A percentile compares a stretch with the other conserved stretches of the same genome.
Conservation (phyloP, 2,329 filamentous ascomycete species). For the Colletotrichum sp. region DNA sequence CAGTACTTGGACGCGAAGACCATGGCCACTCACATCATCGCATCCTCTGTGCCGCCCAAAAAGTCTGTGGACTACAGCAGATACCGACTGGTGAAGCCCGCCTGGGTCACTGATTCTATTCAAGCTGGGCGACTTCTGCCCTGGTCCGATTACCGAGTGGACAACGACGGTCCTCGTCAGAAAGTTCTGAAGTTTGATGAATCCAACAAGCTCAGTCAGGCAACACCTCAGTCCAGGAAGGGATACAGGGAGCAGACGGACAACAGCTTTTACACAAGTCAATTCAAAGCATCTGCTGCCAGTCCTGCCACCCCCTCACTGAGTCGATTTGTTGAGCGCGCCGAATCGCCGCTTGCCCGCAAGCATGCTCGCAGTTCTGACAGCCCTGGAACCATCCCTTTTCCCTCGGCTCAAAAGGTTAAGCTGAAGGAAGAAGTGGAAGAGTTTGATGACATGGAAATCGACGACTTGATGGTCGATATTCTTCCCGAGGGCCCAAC, state of each 20-base stretch:
- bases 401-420: background rate
- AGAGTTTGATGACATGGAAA: conserved; percentile 19
- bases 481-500: background rate
- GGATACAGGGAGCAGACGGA: conserved; percentile 84
- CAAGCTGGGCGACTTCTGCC: conserved; percentile 80
- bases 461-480: conserved; percentile 15
- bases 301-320: conserved; percentile 29
- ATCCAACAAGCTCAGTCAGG: conserved; percentile 70
- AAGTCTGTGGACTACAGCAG: conserved; percentile 87
- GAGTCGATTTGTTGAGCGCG: conserved; percentile 31
- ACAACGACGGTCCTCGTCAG: conserved; percentile 78
- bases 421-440: conserved; percentile 12
- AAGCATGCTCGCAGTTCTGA: background rate
- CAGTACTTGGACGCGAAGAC: conserved; percentile 97
- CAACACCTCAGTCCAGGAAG: conserved; percentile 57
- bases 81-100: conserved; percentile 92
- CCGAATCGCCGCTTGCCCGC: conserved; percentile 24
- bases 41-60: conserved; percentile 87
- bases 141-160: conserved; percentile 85
- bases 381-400: conserved; percentile 23
- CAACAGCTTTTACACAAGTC: conserved; percentile 80
- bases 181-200: conserved; percentile 72
- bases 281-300: conserved; percentile 54
- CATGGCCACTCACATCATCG: conserved; percentile 93
- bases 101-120: conserved; percentile 93